Evolutionary conservation across 73 alveolate species (phyloP), one percentile per base, ranked within the genome.

Genomic region (Symbiodinium pilosum): DNA sequence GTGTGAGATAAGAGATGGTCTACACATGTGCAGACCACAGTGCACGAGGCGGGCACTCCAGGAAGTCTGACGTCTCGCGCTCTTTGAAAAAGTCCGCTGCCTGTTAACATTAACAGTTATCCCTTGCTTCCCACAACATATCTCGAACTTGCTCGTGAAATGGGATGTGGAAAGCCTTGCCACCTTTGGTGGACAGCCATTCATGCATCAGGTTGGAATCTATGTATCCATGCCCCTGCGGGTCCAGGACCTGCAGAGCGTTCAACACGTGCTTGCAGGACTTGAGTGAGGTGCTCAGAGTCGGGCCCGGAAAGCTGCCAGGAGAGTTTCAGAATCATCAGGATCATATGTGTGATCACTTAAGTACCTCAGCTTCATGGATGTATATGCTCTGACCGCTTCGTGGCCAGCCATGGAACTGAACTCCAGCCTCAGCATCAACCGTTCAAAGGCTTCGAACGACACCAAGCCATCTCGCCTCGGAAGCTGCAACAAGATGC

Each of bases 181-280:
- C 99, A 56, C 99, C 99, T 93, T 99, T 99, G 56, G 99, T 99
- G 69, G 99, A 99, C 71, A 99, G 96, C 94, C 99, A 69, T 59
- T 99, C 95, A 71, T 99, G 99, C 99, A 99, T 99, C 99, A 99
- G 95, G 88, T 99, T 99, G 75, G 99, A 91, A 95, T 96, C 99
- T 41, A 99, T 99, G 86, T 96, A 98, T 71, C 99, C 99, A 38
- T 94, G 98, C 20, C 99, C 99, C 94, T 99, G 99, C 32, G 99
- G 99, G 91, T 99, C 99, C 39, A 99, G 71, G 38, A 99, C 98
- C 95, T 89, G 28, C n/a, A n/a, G n/a, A n/a, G n/a, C n/a, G n/a
- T n/a, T 54, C 73, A 16, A 54, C 26, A 30, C 73, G 11, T 24
- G 32, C 2, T 2, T 16, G 34, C 51, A 77, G 59, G 42, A 30